Evolutionary conservation across 2,329 filamentous ascomycete species (phyloP), one percentile per base, ranked within the genome.

Genomic region (Ploettnerulaceae sp.): DNA sequence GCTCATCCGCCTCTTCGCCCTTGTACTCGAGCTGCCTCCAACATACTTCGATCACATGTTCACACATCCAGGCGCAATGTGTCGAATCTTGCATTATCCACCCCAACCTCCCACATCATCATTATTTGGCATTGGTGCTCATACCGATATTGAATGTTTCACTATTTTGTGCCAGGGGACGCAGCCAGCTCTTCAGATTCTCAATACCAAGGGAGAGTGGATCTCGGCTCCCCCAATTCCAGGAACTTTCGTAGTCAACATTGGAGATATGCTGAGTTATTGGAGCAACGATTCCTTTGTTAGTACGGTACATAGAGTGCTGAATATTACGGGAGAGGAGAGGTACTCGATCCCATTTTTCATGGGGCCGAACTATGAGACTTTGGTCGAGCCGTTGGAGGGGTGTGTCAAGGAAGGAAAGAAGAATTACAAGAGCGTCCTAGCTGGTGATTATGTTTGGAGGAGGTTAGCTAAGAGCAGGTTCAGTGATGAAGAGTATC

Each of bases 1-100:
- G 17, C 55, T 80, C 34, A 69, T 73, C 7, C 63, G 67, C 5
- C 63, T 69, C 14, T 76, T 81, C 54, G 75, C 76, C 0, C 65
- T 79, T 2, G 71, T 71, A 9, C 29, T 33, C n/a, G 12, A 42
- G 14, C 11, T 31, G 5, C 17, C 37, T 14, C 24, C 17, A 21
- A 21, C 37, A 20, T 41, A 41, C 12, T 78, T 79, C 57, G 75
- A 79, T 51, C 57, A 61, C 2, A 71, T 76, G 47, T 69, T 72
- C 18, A 68, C 65, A 1, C 67, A 72, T 47, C 76, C 76, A 0
- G 75, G 61, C 0, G 57, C 60, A 5, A 64, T 64, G 36, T 60
- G 55, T 11, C 64, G 67, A 2, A 67, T 66, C 48, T 1, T 61
- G 56, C 20, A 65, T 64, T 37, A 24, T 62, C 4, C 57, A 54